Evolutionary conservation across 805 yeast genomes (phyloP).

Genomic region (Wickerhamiella siamensis): DNA sequence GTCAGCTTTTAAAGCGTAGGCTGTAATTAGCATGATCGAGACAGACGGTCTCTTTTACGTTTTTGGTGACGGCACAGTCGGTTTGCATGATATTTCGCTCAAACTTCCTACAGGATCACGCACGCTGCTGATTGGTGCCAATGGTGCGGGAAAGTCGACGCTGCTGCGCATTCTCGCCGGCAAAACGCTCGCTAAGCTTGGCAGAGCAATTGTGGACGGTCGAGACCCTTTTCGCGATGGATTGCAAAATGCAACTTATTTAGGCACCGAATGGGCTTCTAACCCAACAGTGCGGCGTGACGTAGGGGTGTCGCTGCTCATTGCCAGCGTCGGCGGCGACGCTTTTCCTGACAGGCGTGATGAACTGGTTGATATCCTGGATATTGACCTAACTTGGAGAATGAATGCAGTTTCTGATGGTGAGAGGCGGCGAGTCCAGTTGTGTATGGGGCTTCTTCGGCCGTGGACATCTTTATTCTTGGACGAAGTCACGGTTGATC

Average conservation of each 20-base stretch:
- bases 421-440: constrained; percentile 84
- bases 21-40: constrained; percentile 30
- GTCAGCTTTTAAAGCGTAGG: too few species aligned
- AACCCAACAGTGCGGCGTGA: constrained; percentile 84
- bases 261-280: constrained; percentile 97
- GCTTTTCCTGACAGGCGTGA: constrained; percentile 65
- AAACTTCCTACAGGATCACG: constrained; percentile 57
- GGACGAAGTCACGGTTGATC: constrained; percentile 93
- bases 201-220: constrained; percentile 61
- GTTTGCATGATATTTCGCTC: constrained; percentile 50
- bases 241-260: constrained; percentile 41
- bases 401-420: constrained; percentile 92
- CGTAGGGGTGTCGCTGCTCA: constrained; percentile 67
- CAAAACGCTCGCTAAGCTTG: constrained; percentile 67
- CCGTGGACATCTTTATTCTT: constrained; percentile 83
- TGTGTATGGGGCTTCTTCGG: constrained; percentile 80
- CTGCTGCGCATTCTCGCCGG: constrained; percentile 76
- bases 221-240: constrained; percentile 72
- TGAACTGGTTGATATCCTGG: constrained; percentile 57
- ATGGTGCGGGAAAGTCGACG: constrained; percentile 96
- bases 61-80: constrained; percentile 49
- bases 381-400: constrained; percentile 78
- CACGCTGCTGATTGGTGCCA: constrained; percentile 75
- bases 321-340: constrained; percentile 74
- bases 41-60: constrained; percentile 53